Evolutionary conservation across 257 asterid genomes (phyloP).

Genomic region (Henckelia pumila): DNA sequence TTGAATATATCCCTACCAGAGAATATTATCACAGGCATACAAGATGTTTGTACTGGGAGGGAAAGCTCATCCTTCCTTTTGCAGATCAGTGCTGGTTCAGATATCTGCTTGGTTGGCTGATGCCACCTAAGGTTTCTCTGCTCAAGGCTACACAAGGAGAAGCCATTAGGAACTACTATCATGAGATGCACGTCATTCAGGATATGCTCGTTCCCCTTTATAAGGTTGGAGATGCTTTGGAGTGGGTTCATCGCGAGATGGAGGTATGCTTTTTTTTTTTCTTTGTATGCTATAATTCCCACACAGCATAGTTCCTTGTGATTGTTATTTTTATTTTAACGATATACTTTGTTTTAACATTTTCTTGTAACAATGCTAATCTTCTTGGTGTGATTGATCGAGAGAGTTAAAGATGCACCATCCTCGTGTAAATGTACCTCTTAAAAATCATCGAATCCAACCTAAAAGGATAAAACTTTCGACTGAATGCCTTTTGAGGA

Average conservation of each 20-base stretch:
- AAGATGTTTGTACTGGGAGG: constrained; percentile 95
- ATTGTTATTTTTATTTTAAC: background rate
- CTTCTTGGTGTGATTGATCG: background rate
- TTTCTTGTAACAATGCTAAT: background rate
- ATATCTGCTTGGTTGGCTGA: constrained; percentile 78
- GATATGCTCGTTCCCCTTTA: constrained; percentile 93
- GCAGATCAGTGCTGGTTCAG: constrained; percentile 97
- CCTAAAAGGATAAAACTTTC: background rate
- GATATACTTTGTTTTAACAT: background rate
- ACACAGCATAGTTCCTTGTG: background rate
- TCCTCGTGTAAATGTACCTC: background rate
- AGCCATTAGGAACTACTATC: constrained; percentile 83
- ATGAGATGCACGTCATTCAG: constrained; percentile 95
- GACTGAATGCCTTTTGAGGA: background rate
- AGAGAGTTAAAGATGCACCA: background rate
- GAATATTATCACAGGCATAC: constrained; percentile 95
- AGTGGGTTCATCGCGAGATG: constrained; percentile 85
- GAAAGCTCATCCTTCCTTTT: constrained; percentile 92
- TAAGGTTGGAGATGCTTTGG: constrained; percentile 93
- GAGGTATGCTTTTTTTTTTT: constrained; percentile 50
- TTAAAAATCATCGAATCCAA: background rate
- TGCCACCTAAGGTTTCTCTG: constrained; percentile 97
- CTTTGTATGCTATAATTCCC: constrained; percentile 4
- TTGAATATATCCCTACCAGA: constrained; percentile 90
- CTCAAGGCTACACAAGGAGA: constrained; percentile 97